Conservation (phyloP, 2,329 filamentous ascomycete genomes). For the Phaeosphaeriaceae sp. region DNA sequence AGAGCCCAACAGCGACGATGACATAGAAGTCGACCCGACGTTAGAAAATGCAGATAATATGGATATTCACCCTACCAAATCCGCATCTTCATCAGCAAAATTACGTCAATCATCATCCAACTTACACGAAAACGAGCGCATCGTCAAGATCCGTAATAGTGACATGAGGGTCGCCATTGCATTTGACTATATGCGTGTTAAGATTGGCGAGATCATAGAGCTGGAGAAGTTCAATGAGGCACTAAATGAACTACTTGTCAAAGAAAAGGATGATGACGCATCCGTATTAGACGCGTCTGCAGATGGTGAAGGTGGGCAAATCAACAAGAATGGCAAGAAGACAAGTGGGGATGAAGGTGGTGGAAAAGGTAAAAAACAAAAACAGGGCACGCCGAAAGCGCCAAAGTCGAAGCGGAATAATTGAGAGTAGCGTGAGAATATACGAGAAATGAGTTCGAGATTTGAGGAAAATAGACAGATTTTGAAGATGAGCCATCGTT, state of each 20-base stretch:
- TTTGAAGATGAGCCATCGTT: no score
- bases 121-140: slow-evolving; percentile 25
- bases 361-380: slow-evolving; percentile 30
- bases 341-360: slow-evolving; percentile 36
- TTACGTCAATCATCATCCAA: slow-evolving; percentile 10
- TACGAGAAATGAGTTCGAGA: neutral
- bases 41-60: slow-evolving; percentile 26
- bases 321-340: slow-evolving; percentile 38
- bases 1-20: slow-evolving; percentile 32
- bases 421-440: slow-evolving; percentile 7
- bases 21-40: slow-evolving; percentile 23
- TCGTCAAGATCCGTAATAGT: slow-evolving; percentile 50
- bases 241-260: slow-evolving; percentile 61
- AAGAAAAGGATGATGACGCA: slow-evolving; percentile 30
- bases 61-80: slow-evolving; percentile 23
- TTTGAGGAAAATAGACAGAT: no score
- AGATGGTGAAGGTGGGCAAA: slow-evolving; percentile 9
- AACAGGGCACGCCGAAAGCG: slow-evolving; percentile 22
- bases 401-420: slow-evolving; percentile 35
- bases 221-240: slow-evolving; percentile 68
- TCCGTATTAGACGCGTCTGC: neutral
- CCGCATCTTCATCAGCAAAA: slow-evolving; percentile 3
- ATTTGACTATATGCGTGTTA: slow-evolving; percentile 80
- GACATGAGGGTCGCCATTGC: slow-evolving; percentile 73
- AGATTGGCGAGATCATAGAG: slow-evolving; percentile 71